Base-by-base conservation (phyloP, 345 rosid genomes). In the Jatropha curcas region DNA sequence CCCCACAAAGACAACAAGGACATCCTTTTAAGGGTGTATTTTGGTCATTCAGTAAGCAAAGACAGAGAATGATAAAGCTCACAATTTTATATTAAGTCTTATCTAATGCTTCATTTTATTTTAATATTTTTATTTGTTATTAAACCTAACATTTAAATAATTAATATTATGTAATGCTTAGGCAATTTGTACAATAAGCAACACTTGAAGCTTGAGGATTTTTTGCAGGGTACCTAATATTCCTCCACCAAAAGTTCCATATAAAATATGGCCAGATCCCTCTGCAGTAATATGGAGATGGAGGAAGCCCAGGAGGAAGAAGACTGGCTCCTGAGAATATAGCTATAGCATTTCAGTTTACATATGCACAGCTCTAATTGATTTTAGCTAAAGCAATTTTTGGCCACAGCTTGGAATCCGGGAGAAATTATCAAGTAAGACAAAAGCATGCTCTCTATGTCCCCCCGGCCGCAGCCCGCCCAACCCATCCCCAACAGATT, bases 161-260 rank as follows among this genome's bases (percentile, higher is more conserved):
- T n/a, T 48, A 4, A 48, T 16, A 5, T 14, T 7, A 16, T 48
- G 7, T 0, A 48, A 55, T 22, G 30, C 12, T 24, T 10, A 24
- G 16, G 28, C 30, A 24, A 25, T 55, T 55, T 33, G 41, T 60
- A 9, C 19, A 5, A 43, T 37, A 19, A 25, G 43, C 45, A 35
- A 22, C 35, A 35, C 28, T 65, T 65, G 37, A 65, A 43, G 53
- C 34, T 65, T 45, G 52, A 46, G 56, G 56, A 58, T 46, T 37
- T 46, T 11, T 74, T 85, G 79, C 90, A 94, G 98, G 68, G 41
- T 86, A 11, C 96, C 94, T 20, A 82, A 89, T 71, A 57, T 80
- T 63, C 85, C 83, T 43, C 74, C 89, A 6, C 91, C 85, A 1
- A 94, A 87, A 79, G 83, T 90, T 70, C 94, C 76, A 20, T 73